Conservation (phyloP, 2,329 filamentous ascomycete species). For the Rhytidhysteron rufulum region DNA sequence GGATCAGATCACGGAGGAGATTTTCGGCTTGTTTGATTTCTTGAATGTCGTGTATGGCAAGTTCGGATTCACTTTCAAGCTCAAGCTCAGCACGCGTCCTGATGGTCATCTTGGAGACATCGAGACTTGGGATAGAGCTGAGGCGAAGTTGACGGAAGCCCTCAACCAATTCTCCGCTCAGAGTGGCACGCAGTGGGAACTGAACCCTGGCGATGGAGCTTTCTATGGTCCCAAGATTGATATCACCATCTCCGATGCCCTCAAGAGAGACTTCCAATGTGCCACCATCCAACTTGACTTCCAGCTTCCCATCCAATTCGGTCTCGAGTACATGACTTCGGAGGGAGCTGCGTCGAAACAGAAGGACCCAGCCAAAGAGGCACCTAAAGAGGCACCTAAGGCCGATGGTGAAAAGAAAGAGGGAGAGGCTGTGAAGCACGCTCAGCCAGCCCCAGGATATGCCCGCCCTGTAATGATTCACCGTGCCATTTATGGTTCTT, state of each 20-base stretch:
- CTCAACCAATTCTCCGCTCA: constrained; percentile 66
- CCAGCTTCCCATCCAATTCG: constrained; percentile 80
- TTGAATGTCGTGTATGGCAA: constrained; percentile 74
- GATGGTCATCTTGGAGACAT: constrained; percentile 87
- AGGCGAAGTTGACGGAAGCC: constrained; percentile 73
- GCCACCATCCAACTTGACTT: constrained; percentile 95
- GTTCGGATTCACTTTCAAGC: constrained; percentile 84
- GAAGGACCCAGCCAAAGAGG: constrained; percentile 28
- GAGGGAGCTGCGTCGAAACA: constrained; percentile 50
- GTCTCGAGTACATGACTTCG: constrained; percentile 78
- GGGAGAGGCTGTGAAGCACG: constrained; percentile 11
- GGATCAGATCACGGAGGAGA: constrained; percentile 72
- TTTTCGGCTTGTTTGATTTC: constrained; percentile 84
- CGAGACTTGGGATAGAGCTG: constrained; percentile 84
- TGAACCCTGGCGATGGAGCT: constrained; percentile 92
- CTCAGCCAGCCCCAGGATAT: constrained; percentile 48
- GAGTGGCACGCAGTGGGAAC: constrained; percentile 70
- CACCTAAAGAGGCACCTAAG: constrained; percentile 16
- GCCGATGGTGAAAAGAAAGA: constrained; percentile 22
- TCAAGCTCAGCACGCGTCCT: constrained; percentile 86
- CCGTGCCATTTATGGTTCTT: constrained; percentile 71
- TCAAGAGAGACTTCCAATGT: constrained; percentile 81
- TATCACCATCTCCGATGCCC: constrained; percentile 85
- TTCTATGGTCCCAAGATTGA: constrained; percentile 99
- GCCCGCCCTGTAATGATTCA: constrained; percentile 84